Conservation (phyloP, 371 early-diverging fungal genomes). For the Haplosporangium sp. region DNA sequence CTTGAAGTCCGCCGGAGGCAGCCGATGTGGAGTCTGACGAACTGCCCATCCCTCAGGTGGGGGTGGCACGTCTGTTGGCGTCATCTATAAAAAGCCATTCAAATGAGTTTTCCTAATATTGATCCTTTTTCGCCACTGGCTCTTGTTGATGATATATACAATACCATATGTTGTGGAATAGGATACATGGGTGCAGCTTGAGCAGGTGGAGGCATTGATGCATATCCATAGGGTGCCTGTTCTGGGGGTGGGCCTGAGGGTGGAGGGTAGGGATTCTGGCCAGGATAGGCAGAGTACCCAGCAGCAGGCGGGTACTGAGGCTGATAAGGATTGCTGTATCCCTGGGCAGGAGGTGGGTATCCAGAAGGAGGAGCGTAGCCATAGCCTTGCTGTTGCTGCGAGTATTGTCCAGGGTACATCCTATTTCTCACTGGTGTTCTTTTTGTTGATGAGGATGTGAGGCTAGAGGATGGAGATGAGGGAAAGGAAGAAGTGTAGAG, state of each 20-base stretch:
- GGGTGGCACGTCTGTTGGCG: conserved; percentile 29
- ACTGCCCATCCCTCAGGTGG: conserved; percentile 53
- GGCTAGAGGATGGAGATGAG: no score
- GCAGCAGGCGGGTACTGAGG: conserved; percentile 11
- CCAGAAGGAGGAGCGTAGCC: conserved; percentile 32
- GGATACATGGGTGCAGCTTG: conserved; percentile 14
- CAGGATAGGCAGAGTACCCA: conserved; percentile 9
- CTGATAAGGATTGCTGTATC: conserved; percentile 10
- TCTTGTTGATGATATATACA: background rate
- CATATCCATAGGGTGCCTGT: no score
- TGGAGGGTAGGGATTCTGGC: conserved; percentile 4
- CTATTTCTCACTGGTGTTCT: no score
- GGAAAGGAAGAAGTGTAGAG: no score
- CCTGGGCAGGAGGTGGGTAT: conserved; percentile 20
- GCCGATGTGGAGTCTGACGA: conserved; percentile 5
- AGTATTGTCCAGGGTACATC: conserved; percentile 47
- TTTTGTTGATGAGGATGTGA: background rate
- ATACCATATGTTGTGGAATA: conserved; percentile 27
- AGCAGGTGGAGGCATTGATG: conserved; percentile 4
- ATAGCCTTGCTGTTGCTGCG: conserved; percentile 21
- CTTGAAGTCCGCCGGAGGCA: conserved; percentile 57
- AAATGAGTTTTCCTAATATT: background rate
- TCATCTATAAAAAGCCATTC: conserved; percentile 10
- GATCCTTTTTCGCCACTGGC: background rate
- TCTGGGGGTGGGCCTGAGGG: conserved; percentile 8